phyloP scores from a whole-genome alignment of 805 yeast species.

The Ogataea trehalophila region DNA sequence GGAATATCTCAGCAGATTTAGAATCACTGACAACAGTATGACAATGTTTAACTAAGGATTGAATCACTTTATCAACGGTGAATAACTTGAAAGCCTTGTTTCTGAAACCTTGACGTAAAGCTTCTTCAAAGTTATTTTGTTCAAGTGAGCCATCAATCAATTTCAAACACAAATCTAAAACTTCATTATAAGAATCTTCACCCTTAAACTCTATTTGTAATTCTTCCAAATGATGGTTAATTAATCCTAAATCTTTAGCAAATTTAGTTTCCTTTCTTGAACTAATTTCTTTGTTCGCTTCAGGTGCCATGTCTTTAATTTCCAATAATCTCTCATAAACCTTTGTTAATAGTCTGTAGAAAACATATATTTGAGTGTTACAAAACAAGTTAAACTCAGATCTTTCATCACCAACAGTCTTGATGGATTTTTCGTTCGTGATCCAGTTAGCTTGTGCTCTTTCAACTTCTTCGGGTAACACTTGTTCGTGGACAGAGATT shows the following conservation, averaged over 20 bases:
- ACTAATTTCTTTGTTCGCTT: slow-evolving; percentile 69
- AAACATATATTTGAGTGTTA: slow-evolving; percentile 83
- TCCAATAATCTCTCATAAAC: slow-evolving; percentile 77
- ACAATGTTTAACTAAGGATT: slow-evolving; percentile 77
- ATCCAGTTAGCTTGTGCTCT: slow-evolving; percentile 33
- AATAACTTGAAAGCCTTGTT: slow-evolving; percentile 90
- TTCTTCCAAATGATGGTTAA: slow-evolving; percentile 76
- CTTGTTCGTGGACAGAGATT: slow-evolving; percentile 12
- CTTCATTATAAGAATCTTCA: slow-evolving; percentile 69
- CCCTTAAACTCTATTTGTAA: slow-evolving; percentile 72
- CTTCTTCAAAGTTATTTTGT: slow-evolving; percentile 92
- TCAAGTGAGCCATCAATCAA: slow-evolving; percentile 88
- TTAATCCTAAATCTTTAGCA: slow-evolving; percentile 80
- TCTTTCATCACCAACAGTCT: slow-evolving; percentile 34
- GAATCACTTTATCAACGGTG: slow-evolving; percentile 89
- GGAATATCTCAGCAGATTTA: slow-evolving; percentile 73
- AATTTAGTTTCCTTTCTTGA: slow-evolving; percentile 62
- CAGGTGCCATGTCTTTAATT: slow-evolving; percentile 64
- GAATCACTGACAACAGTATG: slow-evolving; percentile 78
- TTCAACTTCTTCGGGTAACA: slow-evolving; percentile 26
- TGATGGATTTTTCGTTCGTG: slow-evolving; percentile 24
- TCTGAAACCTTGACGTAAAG: slow-evolving; percentile 89
- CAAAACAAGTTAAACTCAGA: slow-evolving; percentile 73
- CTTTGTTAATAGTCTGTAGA: slow-evolving; percentile 80
- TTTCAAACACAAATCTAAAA: slow-evolving; percentile 67